phyloP scores from a whole-genome alignment of 257 asterid species.

The Nicotiana obtusifolia region DNA sequence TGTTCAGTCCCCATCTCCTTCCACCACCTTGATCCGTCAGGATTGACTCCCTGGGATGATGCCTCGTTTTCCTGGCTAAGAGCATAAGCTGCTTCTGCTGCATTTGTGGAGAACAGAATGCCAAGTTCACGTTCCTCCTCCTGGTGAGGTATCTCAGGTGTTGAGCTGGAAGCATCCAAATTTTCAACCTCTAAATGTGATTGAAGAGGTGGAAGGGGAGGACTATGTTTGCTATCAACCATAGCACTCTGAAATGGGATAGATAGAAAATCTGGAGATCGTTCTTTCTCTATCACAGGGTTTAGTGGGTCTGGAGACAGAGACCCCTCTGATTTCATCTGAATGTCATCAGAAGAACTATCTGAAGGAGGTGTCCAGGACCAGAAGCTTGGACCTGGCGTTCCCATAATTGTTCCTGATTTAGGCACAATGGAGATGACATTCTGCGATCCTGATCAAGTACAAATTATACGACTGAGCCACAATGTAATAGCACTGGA shows the following conservation, averaged over 20 bases:
- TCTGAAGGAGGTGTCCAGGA: conserved; percentile 79
- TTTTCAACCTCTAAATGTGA: conserved; percentile 48
- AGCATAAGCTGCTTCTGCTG: conserved; percentile 77
- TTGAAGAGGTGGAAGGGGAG: conserved; percentile 72
- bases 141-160: conserved; percentile 43
- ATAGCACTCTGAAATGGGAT: conserved; percentile 70
- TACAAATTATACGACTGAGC: conserved; percentile 14
- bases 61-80: conserved; percentile 37
- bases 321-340: conserved; percentile 36
- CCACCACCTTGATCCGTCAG: conserved; percentile 96
- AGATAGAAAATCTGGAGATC: conserved; percentile 38
- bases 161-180: conserved; percentile 23
- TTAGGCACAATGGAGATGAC: conserved; percentile 28
- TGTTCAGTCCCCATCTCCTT: conserved; percentile 74
- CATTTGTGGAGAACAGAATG: conserved; percentile 59
- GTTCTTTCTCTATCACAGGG: conserved; percentile 70
- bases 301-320: conserved; percentile 27
- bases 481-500: neutral
- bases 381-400: conserved; percentile 98
- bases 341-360: conserved; percentile 12
- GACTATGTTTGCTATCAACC: conserved; percentile 27
- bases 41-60: conserved; percentile 38
- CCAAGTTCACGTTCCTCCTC: conserved; percentile 57
- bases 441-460: conserved; percentile 39
- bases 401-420: conserved; percentile 29